Conservation (phyloP, 768 basidiomycete genomes). For the Russula vinacea region DNA sequence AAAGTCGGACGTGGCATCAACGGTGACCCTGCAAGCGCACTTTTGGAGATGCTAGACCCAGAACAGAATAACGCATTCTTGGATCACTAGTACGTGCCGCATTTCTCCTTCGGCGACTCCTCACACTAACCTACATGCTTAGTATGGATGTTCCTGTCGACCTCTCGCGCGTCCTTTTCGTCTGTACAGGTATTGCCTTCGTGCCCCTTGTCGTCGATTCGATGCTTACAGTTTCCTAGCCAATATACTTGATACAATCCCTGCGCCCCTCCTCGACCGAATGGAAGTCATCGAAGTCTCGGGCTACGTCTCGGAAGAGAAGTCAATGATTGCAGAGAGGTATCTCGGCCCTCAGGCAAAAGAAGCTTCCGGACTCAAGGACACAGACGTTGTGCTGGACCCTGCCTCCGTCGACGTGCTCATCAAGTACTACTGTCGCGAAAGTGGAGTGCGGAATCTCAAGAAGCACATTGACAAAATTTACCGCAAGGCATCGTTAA, state of each 20-base stretch:
- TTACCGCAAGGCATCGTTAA: slow-evolving; percentile 92
- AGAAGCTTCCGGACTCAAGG: slow-evolving; percentile 82
- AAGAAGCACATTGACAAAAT: slow-evolving; percentile 99
- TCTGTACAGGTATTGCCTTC: slow-evolving; percentile 67
- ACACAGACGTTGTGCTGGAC: slow-evolving; percentile 78
- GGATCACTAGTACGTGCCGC: slow-evolving; percentile 79
- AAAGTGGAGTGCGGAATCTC: slow-evolving; percentile 93
- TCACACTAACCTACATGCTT: background rate
- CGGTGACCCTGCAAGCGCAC: slow-evolving; percentile 87
- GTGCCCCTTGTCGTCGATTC: background rate
- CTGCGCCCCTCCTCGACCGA: slow-evolving; percentile 87
- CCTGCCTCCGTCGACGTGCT: slow-evolving; percentile 75
- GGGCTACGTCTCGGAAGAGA: slow-evolving; percentile 93
- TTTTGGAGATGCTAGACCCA: slow-evolving; percentile 91
- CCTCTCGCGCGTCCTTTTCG: slow-evolving; percentile 92
- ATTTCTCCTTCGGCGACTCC: background rate
- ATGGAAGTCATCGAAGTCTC: slow-evolving; percentile 97
- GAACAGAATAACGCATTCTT: slow-evolving; percentile 94
- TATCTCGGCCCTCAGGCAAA: slow-evolving; percentile 93
- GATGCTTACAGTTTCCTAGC: slow-evolving; percentile 41
- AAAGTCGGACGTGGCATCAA: slow-evolving; percentile 91
- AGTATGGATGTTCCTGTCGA: slow-evolving; percentile 98
- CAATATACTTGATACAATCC: slow-evolving; percentile 90
- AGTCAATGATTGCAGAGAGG: slow-evolving; percentile 78
- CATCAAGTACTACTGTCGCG: slow-evolving; percentile 96